Evolutionary conservation across 768 basidiomycete genomes (phyloP).

Genomic region (Butyriboletus loyo): DNA sequence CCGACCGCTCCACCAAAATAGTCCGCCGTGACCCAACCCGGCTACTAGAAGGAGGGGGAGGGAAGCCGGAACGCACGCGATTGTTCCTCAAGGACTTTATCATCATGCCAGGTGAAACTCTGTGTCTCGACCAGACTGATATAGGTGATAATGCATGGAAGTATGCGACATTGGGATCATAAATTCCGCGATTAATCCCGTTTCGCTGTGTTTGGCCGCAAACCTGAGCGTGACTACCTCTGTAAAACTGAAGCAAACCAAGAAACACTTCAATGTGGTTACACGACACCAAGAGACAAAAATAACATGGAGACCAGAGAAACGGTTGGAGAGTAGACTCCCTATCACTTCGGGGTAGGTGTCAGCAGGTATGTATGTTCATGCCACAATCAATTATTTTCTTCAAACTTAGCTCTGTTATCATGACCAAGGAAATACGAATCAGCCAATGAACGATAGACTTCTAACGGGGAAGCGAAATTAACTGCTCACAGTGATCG

Average conservation of each 20-base stretch:
- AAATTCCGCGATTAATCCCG: no score
- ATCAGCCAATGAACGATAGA: not conserved
- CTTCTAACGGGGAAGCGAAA: not conserved
- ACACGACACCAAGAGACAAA: not conserved
- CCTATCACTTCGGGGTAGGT: not conserved
- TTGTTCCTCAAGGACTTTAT: not conserved
- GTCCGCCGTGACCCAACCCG: no score
- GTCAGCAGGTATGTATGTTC: not conserved
- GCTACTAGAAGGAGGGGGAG: no score
- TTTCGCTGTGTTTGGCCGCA: not conserved
- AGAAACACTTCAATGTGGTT: not conserved
- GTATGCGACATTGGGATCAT: not conserved
- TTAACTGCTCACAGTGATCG: not conserved
- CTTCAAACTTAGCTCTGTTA: no score
- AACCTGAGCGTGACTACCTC: no score
- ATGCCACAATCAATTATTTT: not conserved
- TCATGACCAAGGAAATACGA: not conserved
- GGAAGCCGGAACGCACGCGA: not conserved
- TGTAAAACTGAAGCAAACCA: no score
- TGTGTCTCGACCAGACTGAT: not conserved
- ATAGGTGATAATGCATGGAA: no score
- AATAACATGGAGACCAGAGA: not conserved
- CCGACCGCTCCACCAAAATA: conserved; percentile 22
- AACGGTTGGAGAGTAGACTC: not conserved
- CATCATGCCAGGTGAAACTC: not conserved